phyloP scores from a whole-genome alignment of 1,284 basidiomycete genomes.

The Wallemia hederae region DNA sequence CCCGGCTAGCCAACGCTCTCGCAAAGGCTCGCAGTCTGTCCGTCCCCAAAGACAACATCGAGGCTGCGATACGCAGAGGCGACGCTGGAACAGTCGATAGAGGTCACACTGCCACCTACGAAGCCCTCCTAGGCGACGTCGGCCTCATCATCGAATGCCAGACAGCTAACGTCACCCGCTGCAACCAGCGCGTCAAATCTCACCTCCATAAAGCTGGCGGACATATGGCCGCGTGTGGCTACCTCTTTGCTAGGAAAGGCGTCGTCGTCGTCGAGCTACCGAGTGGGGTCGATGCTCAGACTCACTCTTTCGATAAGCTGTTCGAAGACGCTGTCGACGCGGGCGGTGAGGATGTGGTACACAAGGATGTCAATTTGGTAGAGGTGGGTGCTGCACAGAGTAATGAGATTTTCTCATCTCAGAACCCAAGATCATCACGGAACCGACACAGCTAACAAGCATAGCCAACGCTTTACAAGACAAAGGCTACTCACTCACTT shows the following conservation, averaged over 20 bases:
- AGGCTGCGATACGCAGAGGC: background rate
- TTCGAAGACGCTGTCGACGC: background rate
- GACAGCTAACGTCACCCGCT: background rate
- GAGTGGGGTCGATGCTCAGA: too few relatives aligned
- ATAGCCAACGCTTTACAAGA: background rate
- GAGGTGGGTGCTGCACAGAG: background rate
- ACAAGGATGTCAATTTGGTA: background rate
- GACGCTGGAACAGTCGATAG: background rate
- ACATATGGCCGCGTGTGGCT: background rate
- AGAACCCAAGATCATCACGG: background rate
- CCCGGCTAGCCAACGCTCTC: background rate
- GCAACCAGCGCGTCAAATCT: background rate
- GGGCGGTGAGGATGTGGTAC: background rate
- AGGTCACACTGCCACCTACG: background rate
- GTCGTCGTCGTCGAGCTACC: background rate
- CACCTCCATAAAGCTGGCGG: background rate
- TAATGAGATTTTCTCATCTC: background rate
- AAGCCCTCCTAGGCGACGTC: background rate
- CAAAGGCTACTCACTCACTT: background rate
- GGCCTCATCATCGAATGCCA: background rate
- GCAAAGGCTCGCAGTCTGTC: background rate
- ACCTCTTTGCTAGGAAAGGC: background rate
- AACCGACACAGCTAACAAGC: background rate
- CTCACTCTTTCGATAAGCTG: background rate
- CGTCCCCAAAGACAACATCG: background rate